Base-by-base conservation (phyloP, 257 asterid species). In the Capsicum chinense region DNA sequence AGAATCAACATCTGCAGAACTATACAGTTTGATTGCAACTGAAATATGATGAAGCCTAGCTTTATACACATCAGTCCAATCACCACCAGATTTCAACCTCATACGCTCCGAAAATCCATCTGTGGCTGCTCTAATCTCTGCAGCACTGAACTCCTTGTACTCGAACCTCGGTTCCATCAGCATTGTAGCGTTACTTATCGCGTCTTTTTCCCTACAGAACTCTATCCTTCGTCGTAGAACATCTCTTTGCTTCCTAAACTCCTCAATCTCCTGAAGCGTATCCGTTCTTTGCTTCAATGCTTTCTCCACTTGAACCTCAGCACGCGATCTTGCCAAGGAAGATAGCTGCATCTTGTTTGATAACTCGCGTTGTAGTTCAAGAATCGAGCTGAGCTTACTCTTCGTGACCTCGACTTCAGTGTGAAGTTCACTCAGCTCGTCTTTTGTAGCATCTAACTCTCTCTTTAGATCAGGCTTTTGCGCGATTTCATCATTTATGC, bases 181-280 rank as follows among this genome's bases (percentile, higher is more conserved):
- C 83, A 80, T 57, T 84, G 58, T 71, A 85, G 88, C 93, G 66
- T 82, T 83, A 15, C 84, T 88, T 83, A 92, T 86, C 15, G 93
- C 92, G 78, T 91, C 93, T 83, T 91, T 92, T 48, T 92, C 95
- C 62, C 57, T 92, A 63, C 98, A 92, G 81, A 92, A 94, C 83
- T 91, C 94, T 7, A 91, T 92, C 57, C 95, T 88, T 21, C 90
- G 94, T 70, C 88, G 91, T 16, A 92, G 83, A 66, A 92, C 91
- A 66, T 87, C 90, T 80, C 91, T 90, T 57, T 92, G 92, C 67
- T 83, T 83, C 78, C 94, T 89, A 37, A 91, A 82, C 14, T 88
- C 88, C 87, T 92, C 95, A 3, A 92, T 92, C 78, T 91, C 94
- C 73, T 79, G 85, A 82, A 94, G 88, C 87, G 90, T 88, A 33